Evolutionary conservation across 352 stramenopile species (phyloP).

Genomic region (Aphanomyces stellatus): DNA sequence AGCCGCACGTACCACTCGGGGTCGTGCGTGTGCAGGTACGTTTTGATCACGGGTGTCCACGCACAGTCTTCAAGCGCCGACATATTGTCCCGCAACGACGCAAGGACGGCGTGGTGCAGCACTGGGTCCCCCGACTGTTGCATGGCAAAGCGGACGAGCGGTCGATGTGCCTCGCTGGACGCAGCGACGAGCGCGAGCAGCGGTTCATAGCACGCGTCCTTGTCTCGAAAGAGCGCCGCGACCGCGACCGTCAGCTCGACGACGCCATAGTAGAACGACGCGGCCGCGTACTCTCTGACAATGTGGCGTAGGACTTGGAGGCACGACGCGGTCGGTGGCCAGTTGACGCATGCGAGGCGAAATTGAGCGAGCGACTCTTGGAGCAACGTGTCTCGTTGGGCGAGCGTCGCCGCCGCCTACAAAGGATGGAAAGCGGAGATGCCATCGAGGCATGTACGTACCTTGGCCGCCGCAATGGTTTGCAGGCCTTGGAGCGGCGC

Average conservation of each 20-base stretch:
- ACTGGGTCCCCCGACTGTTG: neutral
- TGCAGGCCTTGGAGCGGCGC: conserved; percentile 3
- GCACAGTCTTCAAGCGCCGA: neutral
- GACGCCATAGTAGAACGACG: conserved; percentile 11
- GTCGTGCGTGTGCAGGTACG: conserved; percentile 1
- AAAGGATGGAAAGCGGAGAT: neutral
- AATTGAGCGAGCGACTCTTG: conserved; percentile 2
- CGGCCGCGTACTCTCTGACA: conserved; percentile 1
- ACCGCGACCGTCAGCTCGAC: conserved; percentile 9
- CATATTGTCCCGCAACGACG: neutral
- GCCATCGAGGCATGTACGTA: neutral
- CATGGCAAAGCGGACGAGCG: neutral
- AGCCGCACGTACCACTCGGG: conserved; percentile 10
- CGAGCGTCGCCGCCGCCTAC: conserved; percentile 6
- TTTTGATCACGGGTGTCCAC: conserved; percentile 4
- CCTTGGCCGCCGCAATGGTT: conserved; percentile 8
- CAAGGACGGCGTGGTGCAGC: neutral
- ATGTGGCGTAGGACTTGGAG: neutral
- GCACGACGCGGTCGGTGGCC: neutral
- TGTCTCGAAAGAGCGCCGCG: neutral
- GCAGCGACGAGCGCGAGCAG: neutral
- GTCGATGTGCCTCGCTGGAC: neutral
- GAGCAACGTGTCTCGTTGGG: neutral
- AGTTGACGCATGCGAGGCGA: neutral
- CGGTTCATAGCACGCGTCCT: neutral